A percentile compares a stretch with the other conserved stretches of the same genome.
These are phyloP conservation scores for Talaromyces wortmannii DNA, from an alignment of 495 filamentous ascomycete genomes.

Conservation along the genomic window DNA sequence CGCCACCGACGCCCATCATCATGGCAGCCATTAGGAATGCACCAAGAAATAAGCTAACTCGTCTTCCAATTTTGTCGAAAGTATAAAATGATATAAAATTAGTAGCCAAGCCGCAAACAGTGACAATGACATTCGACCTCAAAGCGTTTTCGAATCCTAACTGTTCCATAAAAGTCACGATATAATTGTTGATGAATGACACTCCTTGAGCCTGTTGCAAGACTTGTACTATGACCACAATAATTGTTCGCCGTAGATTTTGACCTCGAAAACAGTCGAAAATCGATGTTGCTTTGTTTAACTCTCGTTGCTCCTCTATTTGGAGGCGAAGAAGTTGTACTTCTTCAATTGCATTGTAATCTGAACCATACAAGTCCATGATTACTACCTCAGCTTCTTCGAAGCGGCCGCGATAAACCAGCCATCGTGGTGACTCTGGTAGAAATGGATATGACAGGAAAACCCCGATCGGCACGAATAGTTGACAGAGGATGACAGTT, in stretches of 20 bases:
- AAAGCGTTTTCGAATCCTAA: constrained; percentile 23
- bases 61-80: constrained; percentile 46
- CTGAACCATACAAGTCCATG: constrained; percentile 30
- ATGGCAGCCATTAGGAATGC: constrained; percentile 7
- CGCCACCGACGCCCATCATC: constrained; percentile 38
- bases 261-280: constrained; percentile 44
- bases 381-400: constrained; percentile 40
- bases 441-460: constrained; percentile 47
- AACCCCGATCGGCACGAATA: constrained; percentile 41
- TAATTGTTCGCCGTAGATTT: constrained; percentile 40
- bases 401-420: constrained; percentile 38
- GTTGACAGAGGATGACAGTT: constrained; percentile 4
- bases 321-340: constrained; percentile 14
- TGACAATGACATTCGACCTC: constrained; percentile 46
- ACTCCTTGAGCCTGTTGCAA: constrained; percentile 54
- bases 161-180: constrained; percentile 14
- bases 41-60: constrained; percentile 45
- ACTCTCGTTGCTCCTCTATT: constrained; percentile 29
- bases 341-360: too few species aligned
- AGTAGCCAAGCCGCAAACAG: constrained; percentile 42
- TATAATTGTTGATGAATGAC: constrained; percentile 41
- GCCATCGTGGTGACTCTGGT: constrained; percentile 56
- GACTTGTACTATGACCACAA: constrained; percentile 42
- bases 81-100: constrained; percentile 44
- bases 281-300: constrained; percentile 27